phyloP scores from a whole-genome alignment of 345 rosid species.

The Brassica cretica region DNA sequence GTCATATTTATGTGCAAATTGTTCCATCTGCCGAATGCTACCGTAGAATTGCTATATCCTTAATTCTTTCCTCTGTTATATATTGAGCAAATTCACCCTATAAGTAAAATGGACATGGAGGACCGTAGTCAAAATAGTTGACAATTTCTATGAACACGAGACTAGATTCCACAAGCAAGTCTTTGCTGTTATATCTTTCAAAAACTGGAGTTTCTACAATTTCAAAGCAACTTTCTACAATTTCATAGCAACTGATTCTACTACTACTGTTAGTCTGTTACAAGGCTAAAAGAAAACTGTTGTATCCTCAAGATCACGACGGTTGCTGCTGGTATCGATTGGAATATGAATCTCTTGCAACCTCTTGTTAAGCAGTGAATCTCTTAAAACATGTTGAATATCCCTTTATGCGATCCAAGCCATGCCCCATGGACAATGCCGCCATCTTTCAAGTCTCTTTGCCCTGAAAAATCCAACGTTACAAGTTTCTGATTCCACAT shows the following conservation, averaged over 20 bases:
- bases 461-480: constrained; percentile 25
- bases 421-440: constrained; percentile 52
- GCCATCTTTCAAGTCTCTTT: constrained; percentile 19
- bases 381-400: constrained; percentile 45
- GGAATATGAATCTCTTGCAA: not conserved
- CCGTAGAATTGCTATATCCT: no score
- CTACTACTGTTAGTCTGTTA: not conserved
- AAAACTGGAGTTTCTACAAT: no score
- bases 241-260: no score
- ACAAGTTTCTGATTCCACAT: not conserved
- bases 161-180: no score
- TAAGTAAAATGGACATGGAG: constrained; percentile 42
- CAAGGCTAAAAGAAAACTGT: not conserved
- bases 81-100: no score
- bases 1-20: no score
- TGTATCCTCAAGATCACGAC: not conserved
- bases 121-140: constrained; percentile 69
- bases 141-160: constrained; percentile 66
- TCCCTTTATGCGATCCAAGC: constrained; percentile 70
- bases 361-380: constrained; percentile 9
- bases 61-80: no score
- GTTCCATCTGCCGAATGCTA: no score
- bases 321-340: not conserved
- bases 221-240: no score
- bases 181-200: no score